Conservation (phyloP, 2,329 filamentous ascomycete genomes). For the Aphanoascus verrucosus region DNA sequence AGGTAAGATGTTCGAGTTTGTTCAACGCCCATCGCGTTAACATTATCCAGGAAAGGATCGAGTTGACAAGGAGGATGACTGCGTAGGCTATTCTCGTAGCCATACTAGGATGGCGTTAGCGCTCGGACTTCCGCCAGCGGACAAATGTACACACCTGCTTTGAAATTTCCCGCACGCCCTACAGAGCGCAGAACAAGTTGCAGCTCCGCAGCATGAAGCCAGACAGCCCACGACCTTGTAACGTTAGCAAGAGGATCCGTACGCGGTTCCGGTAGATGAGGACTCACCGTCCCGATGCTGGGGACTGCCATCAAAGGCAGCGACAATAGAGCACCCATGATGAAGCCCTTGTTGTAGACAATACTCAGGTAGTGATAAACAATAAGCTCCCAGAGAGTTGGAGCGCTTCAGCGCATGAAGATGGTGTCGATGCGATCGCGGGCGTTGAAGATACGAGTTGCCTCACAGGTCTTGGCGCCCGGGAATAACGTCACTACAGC, state of each 20-base stretch:
- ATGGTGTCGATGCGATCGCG: background rate
- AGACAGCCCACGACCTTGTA: constrained; percentile 8
- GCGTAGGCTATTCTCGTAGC: constrained; percentile 95
- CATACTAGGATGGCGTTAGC: constrained; percentile 51
- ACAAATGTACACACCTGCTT: constrained; percentile 56
- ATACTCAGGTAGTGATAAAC: background rate
- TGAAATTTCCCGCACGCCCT: constrained; percentile 93
- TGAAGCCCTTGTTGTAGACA: constrained; percentile 15
- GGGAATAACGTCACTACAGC: background rate
- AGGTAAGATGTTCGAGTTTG: constrained; percentile 79
- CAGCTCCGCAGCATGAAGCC: constrained; percentile 90
- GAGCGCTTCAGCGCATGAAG: background rate
- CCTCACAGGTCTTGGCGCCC: background rate
- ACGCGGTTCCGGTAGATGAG: background rate
- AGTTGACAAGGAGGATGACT: constrained; percentile 89
- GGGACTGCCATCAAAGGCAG: constrained; percentile 81
- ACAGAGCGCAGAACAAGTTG: constrained; percentile 91
- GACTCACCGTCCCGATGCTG: constrained; percentile 69
- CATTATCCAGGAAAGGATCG: constrained; percentile 96
- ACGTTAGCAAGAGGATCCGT: constrained; percentile 7
- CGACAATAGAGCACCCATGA: constrained; percentile 85
- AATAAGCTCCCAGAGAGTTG: background rate
- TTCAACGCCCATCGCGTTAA: constrained; percentile 97
- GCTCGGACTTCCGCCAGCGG: background rate
- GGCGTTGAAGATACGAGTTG: background rate